Base-by-base conservation (phyloP, 2,329 filamentous ascomycete genomes). In the Elsinoe fawcettii region DNA sequence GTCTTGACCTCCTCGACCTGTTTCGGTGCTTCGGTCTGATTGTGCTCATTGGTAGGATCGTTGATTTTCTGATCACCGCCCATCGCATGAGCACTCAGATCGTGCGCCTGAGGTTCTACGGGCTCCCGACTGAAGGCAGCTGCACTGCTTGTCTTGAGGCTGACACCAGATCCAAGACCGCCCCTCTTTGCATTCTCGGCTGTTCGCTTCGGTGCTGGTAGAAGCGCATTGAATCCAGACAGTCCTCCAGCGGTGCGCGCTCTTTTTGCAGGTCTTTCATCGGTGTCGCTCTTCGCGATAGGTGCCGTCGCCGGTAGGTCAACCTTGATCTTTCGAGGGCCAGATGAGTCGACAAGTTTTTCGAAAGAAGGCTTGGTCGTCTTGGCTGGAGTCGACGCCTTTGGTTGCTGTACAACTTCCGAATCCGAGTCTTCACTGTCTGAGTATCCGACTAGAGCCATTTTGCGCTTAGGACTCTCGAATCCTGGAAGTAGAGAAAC, bases 371-470 rank as follows among this genome's bases (percentile, higher is more conserved):
- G 80, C 70, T 88, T 75, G 63, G 68, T 61, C 37, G 67, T 61
- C 65, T 73, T 81, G 20, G 75, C 68, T 25, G 71, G 66, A 20
- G 67, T 58, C 51, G 63, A 39, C 59, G 64, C 65, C 58, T 51
- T 69, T 68, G 56, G 46, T 63, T 62, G 6, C 66, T 65, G 58
- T 55, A 64, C 59, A 9, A 61, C 49, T n/a, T 70, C 64, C 56
- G 88, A 85, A 56, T 87, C 86, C 11, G 85, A 90, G 47, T 71
- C 75, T 64, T 87, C 85, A 0, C 85, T 93, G 69, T 91, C 89
- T 3, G 88, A 91, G 66, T 95, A 95, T 60, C 86, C 84, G 63
- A 93, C 88, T 27, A 95, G 77, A 12, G 81, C 85, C 88, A 93
- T 93, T 14, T 14, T 53, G 25, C 25, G 27, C 12, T 18, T 14